Percentiles rank a stretch among this genome's conserved stretches.
Conservation (phyloP, 2,329 filamentous ascomycete species). For the Neurospora sp. region DNA sequence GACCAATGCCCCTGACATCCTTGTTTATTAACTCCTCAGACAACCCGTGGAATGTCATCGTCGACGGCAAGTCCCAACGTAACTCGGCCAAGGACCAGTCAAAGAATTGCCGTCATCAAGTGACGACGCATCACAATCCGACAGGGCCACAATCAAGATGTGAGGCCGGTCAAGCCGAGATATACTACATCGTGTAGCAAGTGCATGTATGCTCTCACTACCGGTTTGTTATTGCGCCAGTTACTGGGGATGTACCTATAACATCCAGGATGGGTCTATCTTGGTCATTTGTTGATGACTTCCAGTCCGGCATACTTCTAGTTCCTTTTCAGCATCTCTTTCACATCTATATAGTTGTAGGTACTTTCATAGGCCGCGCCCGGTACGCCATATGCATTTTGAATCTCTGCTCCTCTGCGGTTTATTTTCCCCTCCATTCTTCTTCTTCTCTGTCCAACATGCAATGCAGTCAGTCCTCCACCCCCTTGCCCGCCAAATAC, state of each 20-base stretch:
- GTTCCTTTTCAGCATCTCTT: neutral
- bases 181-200: neutral
- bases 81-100: neutral
- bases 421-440: no score
- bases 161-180: neutral
- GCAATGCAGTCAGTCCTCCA: neutral
- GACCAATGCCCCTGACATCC: no score
- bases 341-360: neutral
- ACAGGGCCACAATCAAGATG: neutral
- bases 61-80: neutral
- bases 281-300: neutral
- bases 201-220: no score
- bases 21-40: no score
- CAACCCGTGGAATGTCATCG: neutral
- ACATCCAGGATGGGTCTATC: neutral
- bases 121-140: neutral
- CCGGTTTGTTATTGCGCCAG: no score
- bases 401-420: no score
- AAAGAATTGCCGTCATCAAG: neutral
- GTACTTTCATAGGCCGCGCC: neutral
- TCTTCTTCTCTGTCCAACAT: no score
- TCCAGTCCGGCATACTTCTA: neutral
- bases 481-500: neutral
- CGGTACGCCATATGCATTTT: no score
- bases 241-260: neutral